Base-by-base conservation (phyloP, 768 basidiomycete species). In the Calocybe indica region DNA sequence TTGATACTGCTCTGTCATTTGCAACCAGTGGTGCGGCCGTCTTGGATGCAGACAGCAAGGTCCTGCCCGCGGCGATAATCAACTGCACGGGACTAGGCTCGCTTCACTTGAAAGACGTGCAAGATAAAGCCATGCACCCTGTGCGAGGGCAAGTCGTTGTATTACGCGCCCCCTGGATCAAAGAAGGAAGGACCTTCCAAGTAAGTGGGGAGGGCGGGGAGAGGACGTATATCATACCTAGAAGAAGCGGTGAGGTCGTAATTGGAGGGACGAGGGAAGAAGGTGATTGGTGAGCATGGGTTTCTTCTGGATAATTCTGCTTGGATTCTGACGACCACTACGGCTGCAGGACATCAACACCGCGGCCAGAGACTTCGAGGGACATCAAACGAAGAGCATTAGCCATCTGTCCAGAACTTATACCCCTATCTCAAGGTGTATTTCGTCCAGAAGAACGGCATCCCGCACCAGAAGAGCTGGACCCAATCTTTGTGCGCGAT, bases 71-170 rank as follows among this genome's bases (percentile, higher is more conserved):
- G 12, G 50, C 53, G 9, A 46, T 54, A 39, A 40, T 55, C 1
- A 55, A 52, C 15, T 55, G 54, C 31, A 55, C 54, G 7, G 51
- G 48, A 2, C 32, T 55, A 5, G 53, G 53, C 8, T 51, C 53
- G 7, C 14, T 46, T 10, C 40, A 39, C 6, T 38, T 55, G 6
- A 40, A 36, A n/a, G 50, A 52, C 33, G 50, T 51, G 12, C 33
- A 37, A 7, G 53, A 55, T 15, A 46, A 15, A 7, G 38, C 43
- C 9, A 47, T 55, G 33, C 41, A 49, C 36, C 50, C 53, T 12
- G 40, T 55, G 14, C 50, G 53, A 9, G 53, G 53, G 6, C 49
- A 55, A 29, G 50, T 55, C 1, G 12, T 55, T 3, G 53, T 52
- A 7, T 32, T 55, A 11, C 49, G 45, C 6, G 54, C 54, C 2